A percentile compares a stretch with the other conserved stretches of the same genome.
Evolutionary conservation across 768 basidiomycete species (phyloP).

Genomic region (Tulasnella sp.): DNA sequence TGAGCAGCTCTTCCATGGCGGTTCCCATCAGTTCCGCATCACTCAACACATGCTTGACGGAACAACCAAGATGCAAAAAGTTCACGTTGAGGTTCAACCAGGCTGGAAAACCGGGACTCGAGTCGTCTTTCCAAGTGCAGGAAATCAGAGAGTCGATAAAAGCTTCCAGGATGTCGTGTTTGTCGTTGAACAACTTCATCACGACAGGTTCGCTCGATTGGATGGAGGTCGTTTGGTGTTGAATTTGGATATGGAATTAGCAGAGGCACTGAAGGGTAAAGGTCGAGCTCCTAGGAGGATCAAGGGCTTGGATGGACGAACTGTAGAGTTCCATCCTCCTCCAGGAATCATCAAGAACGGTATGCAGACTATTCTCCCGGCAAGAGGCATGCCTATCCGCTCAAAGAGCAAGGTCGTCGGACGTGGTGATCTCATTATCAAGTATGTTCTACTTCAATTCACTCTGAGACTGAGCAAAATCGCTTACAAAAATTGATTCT

Average conservation of each 20-base stretch:
- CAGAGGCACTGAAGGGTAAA: constrained; percentile 33
- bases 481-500: background rate
- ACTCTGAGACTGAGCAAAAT: background rate
- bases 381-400: constrained; percentile 57
- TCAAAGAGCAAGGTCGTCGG: constrained; percentile 40
- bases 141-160: constrained; percentile 49
- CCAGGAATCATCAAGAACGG: constrained; percentile 36
- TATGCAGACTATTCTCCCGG: constrained; percentile 38
- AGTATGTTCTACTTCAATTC: constrained; percentile 29
- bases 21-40: constrained; percentile 44
- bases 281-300: constrained; percentile 25
- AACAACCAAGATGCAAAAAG: constrained; percentile 32
- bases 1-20: constrained; percentile 48
- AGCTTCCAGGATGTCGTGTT: constrained; percentile 54
- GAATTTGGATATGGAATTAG: constrained; percentile 45
- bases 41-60: constrained; percentile 42
- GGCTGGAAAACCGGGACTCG: constrained; percentile 49
- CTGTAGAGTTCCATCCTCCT: constrained; percentile 30
- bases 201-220: constrained; percentile 41
- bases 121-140: constrained; percentile 43
- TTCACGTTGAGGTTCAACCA: constrained; percentile 45
- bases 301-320: constrained; percentile 45
- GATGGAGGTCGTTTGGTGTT: constrained; percentile 44
- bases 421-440: constrained; percentile 49
- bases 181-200: constrained; percentile 44